phyloP scores from a whole-genome alignment of 768 basidiomycete species.

The Crassisporium funariophilum region DNA sequence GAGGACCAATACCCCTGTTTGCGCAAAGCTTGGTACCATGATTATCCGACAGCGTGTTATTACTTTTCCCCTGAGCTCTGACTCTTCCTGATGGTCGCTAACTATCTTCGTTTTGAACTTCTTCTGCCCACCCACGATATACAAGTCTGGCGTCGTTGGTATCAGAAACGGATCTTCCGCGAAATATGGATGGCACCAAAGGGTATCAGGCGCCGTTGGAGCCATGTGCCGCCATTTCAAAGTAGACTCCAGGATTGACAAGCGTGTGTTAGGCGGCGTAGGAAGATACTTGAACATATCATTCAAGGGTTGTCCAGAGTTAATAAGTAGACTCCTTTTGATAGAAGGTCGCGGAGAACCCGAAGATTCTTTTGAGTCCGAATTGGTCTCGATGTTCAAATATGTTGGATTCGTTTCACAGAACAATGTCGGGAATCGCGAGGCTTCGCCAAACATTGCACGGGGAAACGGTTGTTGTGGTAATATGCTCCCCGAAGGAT shows the following conservation, averaged over 20 bases:
- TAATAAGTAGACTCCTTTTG: slow-evolving; percentile 70
- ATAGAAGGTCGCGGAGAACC: slow-evolving; percentile 22
- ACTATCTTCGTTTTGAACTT: slow-evolving; percentile 77
- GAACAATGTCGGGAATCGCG: slow-evolving; percentile 61
- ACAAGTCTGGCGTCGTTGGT: slow-evolving; percentile 82
- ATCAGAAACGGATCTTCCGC: slow-evolving; percentile 89
- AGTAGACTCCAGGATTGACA: slow-evolving; percentile 76
- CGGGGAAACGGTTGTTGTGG: slow-evolving; percentile 94
- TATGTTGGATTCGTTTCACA: slow-evolving; percentile 92
- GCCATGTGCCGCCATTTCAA: slow-evolving; percentile 95
- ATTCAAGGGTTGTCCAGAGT: slow-evolving; percentile 90
- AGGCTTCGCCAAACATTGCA: slow-evolving; percentile 80
- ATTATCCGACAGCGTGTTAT: slow-evolving; percentile 65
- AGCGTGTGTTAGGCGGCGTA: slow-evolving; percentile 66
- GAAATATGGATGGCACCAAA: slow-evolving; percentile 97
- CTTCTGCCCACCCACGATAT: slow-evolving; percentile 91
- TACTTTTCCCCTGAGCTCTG: slow-evolving; percentile 23
- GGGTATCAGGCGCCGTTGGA: slow-evolving; percentile 97
- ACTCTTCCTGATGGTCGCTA: slow-evolving; percentile 36
- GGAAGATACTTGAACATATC: slow-evolving; percentile 95
- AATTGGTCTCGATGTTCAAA: slow-evolving; percentile 60
- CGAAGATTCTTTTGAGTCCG: slow-evolving; percentile 29
- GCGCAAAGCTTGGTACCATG: slow-evolving; percentile 77
- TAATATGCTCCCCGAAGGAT: slow-evolving; percentile 86
- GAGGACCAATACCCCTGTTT: slow-evolving; percentile 77